Evolutionary conservation across 768 basidiomycete genomes (phyloP).

Genomic region (Strobilomyces dryophilus): DNA sequence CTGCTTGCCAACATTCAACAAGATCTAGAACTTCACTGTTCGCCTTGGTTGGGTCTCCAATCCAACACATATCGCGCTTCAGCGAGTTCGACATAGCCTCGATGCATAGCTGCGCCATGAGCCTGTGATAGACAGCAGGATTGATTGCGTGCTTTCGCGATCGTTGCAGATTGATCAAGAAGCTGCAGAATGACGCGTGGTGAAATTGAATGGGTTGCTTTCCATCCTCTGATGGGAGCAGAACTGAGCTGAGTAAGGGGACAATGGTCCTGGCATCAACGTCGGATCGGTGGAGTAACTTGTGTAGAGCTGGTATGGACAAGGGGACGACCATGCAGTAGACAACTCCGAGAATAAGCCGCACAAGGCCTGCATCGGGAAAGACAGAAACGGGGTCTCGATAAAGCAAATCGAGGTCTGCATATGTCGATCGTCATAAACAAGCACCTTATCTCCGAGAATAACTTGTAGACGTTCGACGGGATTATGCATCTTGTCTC

Average conservation of each 20-base stretch:
- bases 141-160: constrained; percentile 14
- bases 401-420: constrained; percentile 19
- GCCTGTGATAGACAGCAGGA: constrained; percentile 12
- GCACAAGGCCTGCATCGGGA: constrained; percentile 13
- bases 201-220: constrained; percentile 19
- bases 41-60: constrained; percentile 13
- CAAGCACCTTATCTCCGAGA: constrained; percentile 4
- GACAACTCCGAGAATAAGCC: constrained; percentile 18
- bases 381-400: constrained; percentile 17
- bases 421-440: constrained; percentile 10
- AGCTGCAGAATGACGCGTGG: constrained; percentile 21
- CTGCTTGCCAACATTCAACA: constrained; percentile 8
- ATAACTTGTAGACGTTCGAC: constrained; percentile 11
- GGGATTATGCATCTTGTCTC: constrained; percentile 14
- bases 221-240: constrained; percentile 15
- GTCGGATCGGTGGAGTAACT: constrained; percentile 10
- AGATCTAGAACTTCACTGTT: constrained; percentile 19
- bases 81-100: constrained; percentile 15
- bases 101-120: constrained; percentile 18
- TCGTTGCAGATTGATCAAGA: constrained; percentile 14
- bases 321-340: constrained; percentile 13
- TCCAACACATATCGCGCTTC: constrained; percentile 20
- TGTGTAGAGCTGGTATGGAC: constrained; percentile 12
- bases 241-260: constrained; percentile 14
- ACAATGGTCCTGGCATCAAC: constrained; percentile 15